These are phyloP conservation scores for Phytophthora pseudosyringae DNA, from an alignment of 352 stramenopile species.

Conservation along the genomic window DNA sequence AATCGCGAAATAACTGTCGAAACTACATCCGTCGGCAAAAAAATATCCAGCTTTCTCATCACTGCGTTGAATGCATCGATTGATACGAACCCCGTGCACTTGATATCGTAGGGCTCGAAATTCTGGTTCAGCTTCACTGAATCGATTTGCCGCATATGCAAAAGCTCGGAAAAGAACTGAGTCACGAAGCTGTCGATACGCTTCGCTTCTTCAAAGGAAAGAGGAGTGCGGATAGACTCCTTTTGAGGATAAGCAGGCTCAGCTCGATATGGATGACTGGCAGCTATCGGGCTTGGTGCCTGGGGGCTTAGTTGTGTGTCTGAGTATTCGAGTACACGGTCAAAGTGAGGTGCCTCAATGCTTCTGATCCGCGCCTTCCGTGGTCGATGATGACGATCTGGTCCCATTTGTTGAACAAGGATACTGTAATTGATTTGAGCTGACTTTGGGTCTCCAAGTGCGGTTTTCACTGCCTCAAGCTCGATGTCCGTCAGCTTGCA, in stretches of 20 bases:
- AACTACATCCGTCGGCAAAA: constrained; percentile 46
- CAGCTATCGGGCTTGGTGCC: constrained; percentile 24
- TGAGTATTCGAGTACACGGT: constrained; percentile 16
- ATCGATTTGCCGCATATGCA: constrained; percentile 48
- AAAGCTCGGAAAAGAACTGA: constrained; percentile 59
- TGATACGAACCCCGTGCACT: constrained; percentile 65
- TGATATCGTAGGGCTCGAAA: constrained; percentile 70
- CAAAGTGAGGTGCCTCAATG: constrained; percentile 18
- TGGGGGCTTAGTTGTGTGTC: constrained; percentile 17
- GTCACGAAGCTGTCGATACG: constrained; percentile 49
- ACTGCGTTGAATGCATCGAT: constrained; percentile 67
- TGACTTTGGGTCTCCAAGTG: constrained; percentile 51
- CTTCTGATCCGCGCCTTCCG: constrained; percentile 29
- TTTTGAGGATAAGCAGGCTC: constrained; percentile 12
- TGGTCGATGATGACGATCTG: constrained; percentile 28
- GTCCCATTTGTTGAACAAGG: constrained; percentile 55
- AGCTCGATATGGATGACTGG: constrained; percentile 11
- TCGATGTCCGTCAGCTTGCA: constrained; percentile 62
- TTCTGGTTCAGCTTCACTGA: constrained; percentile 36
- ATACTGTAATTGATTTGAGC: constrained; percentile 57
- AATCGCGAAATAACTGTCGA: constrained; percentile 59
- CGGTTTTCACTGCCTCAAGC: constrained; percentile 54
- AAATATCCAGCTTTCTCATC: constrained; percentile 71
- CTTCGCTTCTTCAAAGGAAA: constrained; percentile 53
- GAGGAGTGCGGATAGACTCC: constrained; percentile 1